Conservation (phyloP, 225 moss, liverwort and hornwort species). For the Marchantia polymorpha region DNA sequence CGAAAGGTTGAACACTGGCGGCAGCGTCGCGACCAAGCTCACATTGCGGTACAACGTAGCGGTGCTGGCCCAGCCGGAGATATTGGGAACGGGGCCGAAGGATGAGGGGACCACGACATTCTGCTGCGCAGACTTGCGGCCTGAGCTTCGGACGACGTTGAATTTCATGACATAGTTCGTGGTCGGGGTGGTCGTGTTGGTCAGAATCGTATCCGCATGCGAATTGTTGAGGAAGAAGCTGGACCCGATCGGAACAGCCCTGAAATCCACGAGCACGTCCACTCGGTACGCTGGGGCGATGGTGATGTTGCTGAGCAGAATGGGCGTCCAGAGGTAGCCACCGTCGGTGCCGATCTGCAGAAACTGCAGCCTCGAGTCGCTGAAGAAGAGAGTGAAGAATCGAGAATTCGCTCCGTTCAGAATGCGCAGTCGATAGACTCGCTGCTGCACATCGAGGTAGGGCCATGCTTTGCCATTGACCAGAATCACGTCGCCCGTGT, state of each 20-base stretch:
- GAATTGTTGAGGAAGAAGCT: constrained; percentile 54
- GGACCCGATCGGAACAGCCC: constrained; percentile 10
- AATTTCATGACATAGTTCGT: constrained; percentile 47
- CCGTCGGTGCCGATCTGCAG: constrained; percentile 60
- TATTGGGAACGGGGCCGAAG: neutral
- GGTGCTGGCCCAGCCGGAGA: neutral
- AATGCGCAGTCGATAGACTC: constrained; percentile 25
- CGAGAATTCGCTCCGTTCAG: constrained; percentile 51
- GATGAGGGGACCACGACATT: neutral
- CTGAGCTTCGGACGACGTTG: constrained; percentile 19
- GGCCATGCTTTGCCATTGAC: constrained; percentile 65
- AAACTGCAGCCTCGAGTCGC: constrained; percentile 23
- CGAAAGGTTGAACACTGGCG: neutral
- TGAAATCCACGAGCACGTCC: constrained; percentile 61
- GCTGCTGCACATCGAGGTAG: constrained; percentile 29
- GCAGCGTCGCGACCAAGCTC: neutral
- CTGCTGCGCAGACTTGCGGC: neutral
- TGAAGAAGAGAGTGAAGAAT: constrained; percentile 44
- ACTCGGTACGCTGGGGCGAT: constrained; percentile 51
- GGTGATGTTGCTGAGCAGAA: constrained; percentile 11
- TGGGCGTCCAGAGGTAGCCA: constrained; percentile 32
- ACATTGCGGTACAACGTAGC: neutral
- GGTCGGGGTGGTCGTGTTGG: constrained; percentile 23
- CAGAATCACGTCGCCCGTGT: constrained; percentile 50
- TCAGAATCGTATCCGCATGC: constrained; percentile 5